Evolutionary conservation across 2,329 filamentous ascomycete genomes (phyloP).

Genomic region (Triangularia setosa): DNA sequence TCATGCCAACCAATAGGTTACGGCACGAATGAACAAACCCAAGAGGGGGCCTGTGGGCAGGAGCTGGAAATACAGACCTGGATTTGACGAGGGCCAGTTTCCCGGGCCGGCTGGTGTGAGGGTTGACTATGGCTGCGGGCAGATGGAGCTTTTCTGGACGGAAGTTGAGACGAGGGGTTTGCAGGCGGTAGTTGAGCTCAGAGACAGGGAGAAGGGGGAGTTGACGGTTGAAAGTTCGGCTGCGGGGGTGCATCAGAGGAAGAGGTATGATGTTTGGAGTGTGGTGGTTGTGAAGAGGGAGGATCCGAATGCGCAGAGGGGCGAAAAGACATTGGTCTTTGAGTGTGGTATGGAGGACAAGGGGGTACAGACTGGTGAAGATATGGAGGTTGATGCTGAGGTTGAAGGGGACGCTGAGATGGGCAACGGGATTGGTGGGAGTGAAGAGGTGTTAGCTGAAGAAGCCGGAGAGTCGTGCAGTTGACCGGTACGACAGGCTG

Average conservation of each 20-base stretch:
- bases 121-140: not conserved
- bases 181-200: not conserved
- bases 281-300: not conserved
- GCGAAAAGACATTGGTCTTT: constrained; percentile 9
- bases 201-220: not conserved
- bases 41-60: constrained; percentile 11
- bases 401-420: not conserved
- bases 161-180: constrained; percentile 8
- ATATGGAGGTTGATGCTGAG: not conserved
- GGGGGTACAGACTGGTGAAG: not conserved
- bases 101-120: not conserved
- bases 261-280: constrained; percentile 19
- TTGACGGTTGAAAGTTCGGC: constrained; percentile 2
- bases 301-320: not conserved
- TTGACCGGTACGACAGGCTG: not conserved
- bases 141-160: constrained; percentile 18
- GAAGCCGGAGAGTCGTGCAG: not conserved
- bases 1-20: constrained; percentile 9
- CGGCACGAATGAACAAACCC: not conserved
- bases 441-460: not conserved
- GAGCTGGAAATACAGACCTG: not conserved
- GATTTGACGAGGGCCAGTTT: not conserved
- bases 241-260: constrained; percentile 7
- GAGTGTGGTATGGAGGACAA: constrained; percentile 7
- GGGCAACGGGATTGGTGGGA: not conserved